phyloP scores from a whole-genome alignment of 371 early-diverging fungal species.

The Mucor saturninus region DNA sequence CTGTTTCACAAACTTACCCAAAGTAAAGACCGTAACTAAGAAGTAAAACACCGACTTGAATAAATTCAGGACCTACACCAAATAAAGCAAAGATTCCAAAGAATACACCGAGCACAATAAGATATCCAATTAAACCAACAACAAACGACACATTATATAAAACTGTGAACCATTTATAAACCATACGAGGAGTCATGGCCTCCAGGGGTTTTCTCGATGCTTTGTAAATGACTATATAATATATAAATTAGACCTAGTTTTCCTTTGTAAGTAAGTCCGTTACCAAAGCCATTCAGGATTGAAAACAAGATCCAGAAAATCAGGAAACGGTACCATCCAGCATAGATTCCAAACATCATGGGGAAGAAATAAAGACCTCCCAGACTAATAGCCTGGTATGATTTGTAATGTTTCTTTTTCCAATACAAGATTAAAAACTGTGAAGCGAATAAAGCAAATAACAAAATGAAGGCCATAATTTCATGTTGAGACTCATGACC shows the following conservation, averaged over 20 bases:
- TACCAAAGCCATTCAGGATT: conserved; percentile 49
- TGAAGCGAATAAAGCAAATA: conserved; percentile 70
- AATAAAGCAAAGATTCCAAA: conserved; percentile 60
- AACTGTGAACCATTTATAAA: conserved; percentile 73
- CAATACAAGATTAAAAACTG: conserved; percentile 79
- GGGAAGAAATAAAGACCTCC: conserved; percentile 79
- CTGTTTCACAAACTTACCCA: conserved; percentile 52
- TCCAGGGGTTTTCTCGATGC: conserved; percentile 68
- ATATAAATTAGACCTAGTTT: conserved; percentile 14
- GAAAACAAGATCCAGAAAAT: conserved; percentile 51
- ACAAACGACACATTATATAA: conserved; percentile 69
- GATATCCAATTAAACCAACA: conserved; percentile 65
- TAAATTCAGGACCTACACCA: conserved; percentile 44
- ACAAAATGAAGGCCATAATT: conserved; percentile 79
- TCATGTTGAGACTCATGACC: conserved; percentile 77
- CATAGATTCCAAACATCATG: conserved; percentile 52
- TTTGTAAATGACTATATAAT: conserved; percentile 55
- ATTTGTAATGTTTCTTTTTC: conserved; percentile 77
- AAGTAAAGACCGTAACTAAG: conserved; percentile 74
- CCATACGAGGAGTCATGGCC: conserved; percentile 70
- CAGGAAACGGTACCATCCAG: conserved; percentile 55
- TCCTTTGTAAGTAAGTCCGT: background rate
- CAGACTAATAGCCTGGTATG: conserved; percentile 78
- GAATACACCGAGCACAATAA: conserved; percentile 59
- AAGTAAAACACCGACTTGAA: conserved; percentile 54